Base-by-base conservation (phyloP, 768 basidiomycete species). In the Rhodotorula babjevae region DNA sequence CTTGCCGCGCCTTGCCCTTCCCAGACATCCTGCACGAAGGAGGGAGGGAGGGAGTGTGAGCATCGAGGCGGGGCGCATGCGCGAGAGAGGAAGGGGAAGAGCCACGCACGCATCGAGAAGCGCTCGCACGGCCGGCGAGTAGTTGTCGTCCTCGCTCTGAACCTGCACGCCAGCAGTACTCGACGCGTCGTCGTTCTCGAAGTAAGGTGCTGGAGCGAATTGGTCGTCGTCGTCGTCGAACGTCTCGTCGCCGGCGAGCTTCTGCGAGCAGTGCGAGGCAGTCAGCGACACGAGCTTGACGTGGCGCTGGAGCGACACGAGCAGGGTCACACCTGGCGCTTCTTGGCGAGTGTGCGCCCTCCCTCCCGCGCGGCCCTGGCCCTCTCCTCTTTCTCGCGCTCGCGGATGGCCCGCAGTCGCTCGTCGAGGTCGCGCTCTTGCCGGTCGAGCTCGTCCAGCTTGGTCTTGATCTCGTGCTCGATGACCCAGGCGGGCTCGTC, bases 121-220 rank as follows among this genome's bases (percentile, higher is more conserved):
- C 1, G 87, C 90, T 40, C 87, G 85, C 12, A 95, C 87, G 55
- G 87, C 90, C 4, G 89, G 87, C 12, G 90, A 90, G 11, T 93
- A 83, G 76, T 90, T 88, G 81, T 82, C 84, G 70, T 81, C 82
- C 11, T 68, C 53, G 0, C 52, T 56, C 4, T 40, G 16, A 4
- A 36, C 69, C 7, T 46, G 46, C 1, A 23, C 27, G 2, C 42
- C 31, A 21, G 40, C 15, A 6, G 42, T 14, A 1, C 0, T 29
- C 25, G 23, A 36, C 2, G 55, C 16, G 6, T 55, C 27, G 9
- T 52, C 64, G 27, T 29, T 52, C 7, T 72, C 64, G 12, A 56
- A 27, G 42, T 76, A 73, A 1, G 71, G 84, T 3, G 90, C 87
- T 0, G 92, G 93, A 21, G 94, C 84, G 79, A 90, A 95, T 23